phyloP scores from a whole-genome alignment of 2,329 filamentous ascomycete genomes.

The Ophiostoma sp. region DNA sequence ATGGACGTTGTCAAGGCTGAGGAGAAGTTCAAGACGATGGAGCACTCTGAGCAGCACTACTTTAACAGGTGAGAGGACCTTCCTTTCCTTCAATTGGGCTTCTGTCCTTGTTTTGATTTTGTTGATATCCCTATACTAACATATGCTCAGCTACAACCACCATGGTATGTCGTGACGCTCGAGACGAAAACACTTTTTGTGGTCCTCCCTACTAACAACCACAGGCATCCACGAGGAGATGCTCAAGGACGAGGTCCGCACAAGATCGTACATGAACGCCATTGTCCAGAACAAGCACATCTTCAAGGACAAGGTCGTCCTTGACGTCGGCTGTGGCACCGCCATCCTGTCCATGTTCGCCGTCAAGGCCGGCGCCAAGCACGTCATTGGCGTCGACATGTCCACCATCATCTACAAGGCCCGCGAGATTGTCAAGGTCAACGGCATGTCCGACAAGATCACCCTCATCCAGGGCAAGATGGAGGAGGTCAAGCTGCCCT shows the following conservation, averaged over 20 bases:
- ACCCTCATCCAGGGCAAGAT: conserved; percentile 98
- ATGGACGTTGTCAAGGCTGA: conserved; percentile 63
- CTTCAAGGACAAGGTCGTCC: conserved; percentile 87
- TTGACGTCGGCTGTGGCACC: conserved; percentile 96
- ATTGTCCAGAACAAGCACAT: conserved; percentile 96
- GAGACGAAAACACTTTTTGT: neutral
- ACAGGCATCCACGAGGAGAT: conserved; percentile 95
- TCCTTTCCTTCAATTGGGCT: neutral
- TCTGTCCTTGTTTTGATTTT: neutral
- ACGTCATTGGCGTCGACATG: conserved; percentile 99
- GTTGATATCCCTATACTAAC: conserved; percentile 20
- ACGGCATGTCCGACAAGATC: conserved; percentile 93
- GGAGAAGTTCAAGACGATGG: conserved; percentile 68
- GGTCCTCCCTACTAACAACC: neutral
- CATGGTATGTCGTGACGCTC: conserved; percentile 67
- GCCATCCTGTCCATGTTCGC: conserved; percentile 99
- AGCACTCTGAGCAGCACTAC: conserved; percentile 97
- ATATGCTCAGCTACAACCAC: conserved; percentile 79
- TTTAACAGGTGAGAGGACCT: conserved; percentile 79
- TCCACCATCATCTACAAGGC: conserved; percentile 99
- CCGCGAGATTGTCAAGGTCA: conserved; percentile 86
- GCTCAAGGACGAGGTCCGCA: conserved; percentile 99
- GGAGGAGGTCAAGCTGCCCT: conserved; percentile 95
- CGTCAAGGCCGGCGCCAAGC: conserved; percentile 91
- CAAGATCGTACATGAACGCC: conserved; percentile 92